Base-by-base conservation (phyloP, 2,329 filamentous ascomycete genomes). In the Meredithiella fracta region DNA sequence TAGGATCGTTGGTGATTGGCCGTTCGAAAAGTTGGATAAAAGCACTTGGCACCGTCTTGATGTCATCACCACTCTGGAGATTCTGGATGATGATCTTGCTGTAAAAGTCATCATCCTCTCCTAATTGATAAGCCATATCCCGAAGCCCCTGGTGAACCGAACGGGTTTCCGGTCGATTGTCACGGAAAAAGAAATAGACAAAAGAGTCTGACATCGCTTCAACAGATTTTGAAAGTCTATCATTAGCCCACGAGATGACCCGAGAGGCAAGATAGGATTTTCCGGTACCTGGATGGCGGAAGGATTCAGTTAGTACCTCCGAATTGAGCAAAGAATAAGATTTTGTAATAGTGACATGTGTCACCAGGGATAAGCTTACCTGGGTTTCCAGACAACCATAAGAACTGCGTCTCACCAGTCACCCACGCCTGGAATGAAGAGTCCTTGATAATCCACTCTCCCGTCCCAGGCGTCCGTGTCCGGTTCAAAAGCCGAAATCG, bases 181-280 rank as follows among this genome's bases (percentile, higher is more conserved):
- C 69, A 25, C 71, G 68, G 62, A 74, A 74, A 62, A 72, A 75
- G 55, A 73, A 73, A 62, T 73, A 75, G 0, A 65, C 72, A n/a
- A 69, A 61, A 9, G 66, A 62, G 44, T 62, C 52, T 14, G 31
- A 51, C 9, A 57, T 59, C 1, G 60, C 44, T 14, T 61, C 54
- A 17, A 58, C 58, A 1, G 65, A 47, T 8, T 66, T 68, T 0
- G 63, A 64, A n/a, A 65, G 63, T 25, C 66, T 64, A n/a, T 66
- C 65, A 3, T 60, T 62, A n/a, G 61, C 63, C 67, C 63, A 73
- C 1, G 66, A 60, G n/a, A 75, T 68, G 5, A 74, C 64, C n/a
- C 66, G 67, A 0, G 71, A 67, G 1, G 70, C 67, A 1, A 75
- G 59, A 56, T 68, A 74, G 0, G 70, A 73, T 60, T 75, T 75